Evolutionary conservation across 257 asterid species (phyloP).

Genomic region (Solanum etuberosum): DNA sequence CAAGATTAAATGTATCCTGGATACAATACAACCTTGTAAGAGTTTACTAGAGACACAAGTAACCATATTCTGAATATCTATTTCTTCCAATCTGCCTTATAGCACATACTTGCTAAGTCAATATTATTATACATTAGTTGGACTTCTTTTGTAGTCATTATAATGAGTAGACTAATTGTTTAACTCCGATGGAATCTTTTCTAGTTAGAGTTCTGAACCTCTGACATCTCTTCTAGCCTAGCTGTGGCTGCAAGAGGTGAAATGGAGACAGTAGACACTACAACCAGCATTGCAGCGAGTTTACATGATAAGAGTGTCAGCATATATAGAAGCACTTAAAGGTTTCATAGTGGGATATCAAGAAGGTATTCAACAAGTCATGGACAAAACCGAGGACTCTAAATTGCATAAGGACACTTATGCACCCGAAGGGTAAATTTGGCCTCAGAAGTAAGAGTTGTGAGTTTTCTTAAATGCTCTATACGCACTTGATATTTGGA

Average conservation of each 20-base stretch:
- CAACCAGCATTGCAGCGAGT: slow-evolving; percentile 78
- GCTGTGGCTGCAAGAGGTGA: slow-evolving; percentile 93
- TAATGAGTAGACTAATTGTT: neutral
- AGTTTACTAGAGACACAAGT: neutral
- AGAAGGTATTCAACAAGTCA: slow-evolving; percentile 69
- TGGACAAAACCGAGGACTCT: slow-evolving; percentile 51
- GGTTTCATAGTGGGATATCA: slow-evolving; percentile 81
- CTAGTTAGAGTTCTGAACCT: neutral
- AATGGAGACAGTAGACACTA: slow-evolving; percentile 73
- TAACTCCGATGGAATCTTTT: neutral
- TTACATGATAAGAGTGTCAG: slow-evolving; percentile 87
- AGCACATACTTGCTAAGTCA: neutral
- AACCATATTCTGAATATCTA: neutral
- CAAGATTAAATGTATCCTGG: neutral
- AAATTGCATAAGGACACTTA: slow-evolving; percentile 21
- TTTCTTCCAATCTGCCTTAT: neutral
- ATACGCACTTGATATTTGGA: neutral
- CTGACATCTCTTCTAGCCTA: neutral
- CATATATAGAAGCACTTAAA: slow-evolving; percentile 67
- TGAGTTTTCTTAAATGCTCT: neutral
- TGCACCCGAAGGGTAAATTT: slow-evolving; percentile 9
- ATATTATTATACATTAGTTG: neutral
- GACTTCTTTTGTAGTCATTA: neutral
- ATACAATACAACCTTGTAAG: neutral
- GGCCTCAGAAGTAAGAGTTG: neutral